Evolutionary conservation across 1,139 yeast genomes (phyloP).

Genomic region (Geotrichum fermentans): DNA sequence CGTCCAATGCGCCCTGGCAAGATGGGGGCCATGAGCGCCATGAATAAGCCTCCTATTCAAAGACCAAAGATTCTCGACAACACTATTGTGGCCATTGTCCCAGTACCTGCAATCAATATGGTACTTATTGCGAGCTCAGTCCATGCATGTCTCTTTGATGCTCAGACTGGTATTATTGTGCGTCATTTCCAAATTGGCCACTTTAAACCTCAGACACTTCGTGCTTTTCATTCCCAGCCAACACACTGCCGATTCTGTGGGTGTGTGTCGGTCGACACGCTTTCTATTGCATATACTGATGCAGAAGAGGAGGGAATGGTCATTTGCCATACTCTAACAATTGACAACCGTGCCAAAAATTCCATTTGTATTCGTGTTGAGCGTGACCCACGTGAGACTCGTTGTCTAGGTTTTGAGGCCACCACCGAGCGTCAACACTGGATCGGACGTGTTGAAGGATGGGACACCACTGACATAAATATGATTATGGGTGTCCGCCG

Average conservation of each 20-base stretch:
- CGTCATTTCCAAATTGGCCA: constrained; percentile 55
- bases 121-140: constrained; percentile 28
- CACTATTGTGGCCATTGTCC: constrained; percentile 24
- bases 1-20: constrained; percentile 16
- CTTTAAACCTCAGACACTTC: constrained; percentile 55
- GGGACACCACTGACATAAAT: constrained; percentile 76
- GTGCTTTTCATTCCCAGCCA: constrained; percentile 76
- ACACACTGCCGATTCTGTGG: constrained; percentile 90
- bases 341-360: constrained; percentile 70
- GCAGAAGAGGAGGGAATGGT: constrained; percentile 49
- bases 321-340: constrained; percentile 66
- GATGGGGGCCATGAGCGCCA: constrained; percentile 7
- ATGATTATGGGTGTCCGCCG: constrained; percentile 67
- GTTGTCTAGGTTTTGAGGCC: constrained; percentile 79
- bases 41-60: constrained; percentile 4
- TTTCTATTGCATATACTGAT: constrained; percentile 69
- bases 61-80: constrained; percentile 20
- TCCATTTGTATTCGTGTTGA: constrained; percentile 83
- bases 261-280: constrained; percentile 69
- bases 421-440: constrained; percentile 68
- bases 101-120: constrained; percentile 35
- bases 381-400: constrained; percentile 84
- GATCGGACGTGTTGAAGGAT: constrained; percentile 60
- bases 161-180: constrained; percentile 65
- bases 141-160: constrained; percentile 51